These are phyloP conservation scores for Pseudoperonospora humuli DNA, from an alignment of 352 stramenopile genomes.

Conservation along the genomic window DNA sequence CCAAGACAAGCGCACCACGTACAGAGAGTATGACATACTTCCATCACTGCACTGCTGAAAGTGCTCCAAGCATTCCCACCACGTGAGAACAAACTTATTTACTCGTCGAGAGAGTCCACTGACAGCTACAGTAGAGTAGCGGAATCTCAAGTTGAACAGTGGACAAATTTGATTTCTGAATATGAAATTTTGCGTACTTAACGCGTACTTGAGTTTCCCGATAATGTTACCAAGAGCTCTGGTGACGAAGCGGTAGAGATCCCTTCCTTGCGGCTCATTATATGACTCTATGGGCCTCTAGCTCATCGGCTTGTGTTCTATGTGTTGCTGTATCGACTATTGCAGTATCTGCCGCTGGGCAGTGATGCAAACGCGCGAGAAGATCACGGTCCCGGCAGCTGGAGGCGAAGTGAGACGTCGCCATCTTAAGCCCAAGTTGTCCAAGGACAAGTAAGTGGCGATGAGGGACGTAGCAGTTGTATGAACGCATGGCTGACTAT, in stretches of 20 bases:
- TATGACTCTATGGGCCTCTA: neutral
- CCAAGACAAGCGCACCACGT: neutral
- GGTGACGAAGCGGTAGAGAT: constrained; percentile 14
- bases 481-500: neutral
- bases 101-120: constrained; percentile 10
- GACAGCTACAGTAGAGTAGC: too few species aligned
- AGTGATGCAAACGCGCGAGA: constrained; percentile 15
- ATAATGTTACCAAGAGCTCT: constrained; percentile 17
- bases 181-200: constrained; percentile 10
- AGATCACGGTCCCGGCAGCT: constrained; percentile 34
- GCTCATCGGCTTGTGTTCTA: neutral
- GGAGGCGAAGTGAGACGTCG: constrained; percentile 13
- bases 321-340: constrained; percentile 1
- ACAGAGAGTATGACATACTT: constrained; percentile 8
- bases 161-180: too few species aligned
- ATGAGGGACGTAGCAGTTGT: neutral
- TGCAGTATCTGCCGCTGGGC: constrained; percentile 9
- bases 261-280: neutral
- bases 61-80: neutral
- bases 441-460: constrained; percentile 41
- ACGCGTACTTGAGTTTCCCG: constrained; percentile 9
- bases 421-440: constrained; percentile 41
- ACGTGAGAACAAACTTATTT: constrained; percentile 26
- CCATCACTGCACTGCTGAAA: constrained; percentile 14
- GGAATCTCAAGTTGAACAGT: too few species aligned